These are phyloP conservation scores for Rheum nobile DNA, from an alignment of 148 eudicot species.

Conservation along the genomic window DNA sequence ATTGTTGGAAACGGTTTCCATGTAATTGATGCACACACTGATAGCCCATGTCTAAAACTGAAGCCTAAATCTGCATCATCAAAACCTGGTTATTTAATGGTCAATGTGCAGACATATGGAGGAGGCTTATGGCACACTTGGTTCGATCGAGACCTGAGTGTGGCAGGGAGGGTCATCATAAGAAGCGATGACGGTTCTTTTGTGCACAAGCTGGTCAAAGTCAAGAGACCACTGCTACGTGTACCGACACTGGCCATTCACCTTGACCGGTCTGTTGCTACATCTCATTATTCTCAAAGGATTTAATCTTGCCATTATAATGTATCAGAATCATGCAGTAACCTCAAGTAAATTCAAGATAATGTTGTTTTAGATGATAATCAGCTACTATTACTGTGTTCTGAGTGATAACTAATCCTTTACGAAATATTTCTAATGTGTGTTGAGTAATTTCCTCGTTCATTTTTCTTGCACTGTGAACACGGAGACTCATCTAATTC, in stretches of 20 bases:
- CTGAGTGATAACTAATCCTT: neutral
- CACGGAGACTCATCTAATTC: slow-evolving; percentile 84
- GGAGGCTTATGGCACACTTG: slow-evolving; percentile 98
- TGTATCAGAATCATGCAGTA: neutral
- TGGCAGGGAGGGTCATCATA: slow-evolving; percentile 88
- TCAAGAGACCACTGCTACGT: slow-evolving; percentile 66
- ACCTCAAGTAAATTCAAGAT: neutral
- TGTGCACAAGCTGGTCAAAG: slow-evolving; percentile 70
- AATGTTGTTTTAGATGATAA: neutral
- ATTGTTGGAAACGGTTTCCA: slow-evolving; percentile 72
- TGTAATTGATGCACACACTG: slow-evolving; percentile 92
- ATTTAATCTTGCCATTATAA: neutral
- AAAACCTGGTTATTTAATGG: slow-evolving; percentile 83
- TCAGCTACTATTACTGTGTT: neutral
- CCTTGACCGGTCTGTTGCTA: slow-evolving; percentile 61
- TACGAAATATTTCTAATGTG: neutral
- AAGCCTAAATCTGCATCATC: slow-evolving; percentile 89
- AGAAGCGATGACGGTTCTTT: slow-evolving; percentile 75
- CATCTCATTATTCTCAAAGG: slow-evolving; percentile 7
- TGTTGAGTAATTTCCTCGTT: neutral
- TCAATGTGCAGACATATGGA: slow-evolving; percentile 95
- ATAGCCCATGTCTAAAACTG: slow-evolving; percentile 90
- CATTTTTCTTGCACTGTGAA: slow-evolving; percentile 60
- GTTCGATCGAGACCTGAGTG: slow-evolving; percentile 88
- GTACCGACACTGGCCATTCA: slow-evolving; percentile 93